A percentile compares a stretch with the other conserved stretches of the same genome.
phyloP scores from a whole-genome alignment of 495 filamentous ascomycete species.

The Cercophora samala region DNA sequence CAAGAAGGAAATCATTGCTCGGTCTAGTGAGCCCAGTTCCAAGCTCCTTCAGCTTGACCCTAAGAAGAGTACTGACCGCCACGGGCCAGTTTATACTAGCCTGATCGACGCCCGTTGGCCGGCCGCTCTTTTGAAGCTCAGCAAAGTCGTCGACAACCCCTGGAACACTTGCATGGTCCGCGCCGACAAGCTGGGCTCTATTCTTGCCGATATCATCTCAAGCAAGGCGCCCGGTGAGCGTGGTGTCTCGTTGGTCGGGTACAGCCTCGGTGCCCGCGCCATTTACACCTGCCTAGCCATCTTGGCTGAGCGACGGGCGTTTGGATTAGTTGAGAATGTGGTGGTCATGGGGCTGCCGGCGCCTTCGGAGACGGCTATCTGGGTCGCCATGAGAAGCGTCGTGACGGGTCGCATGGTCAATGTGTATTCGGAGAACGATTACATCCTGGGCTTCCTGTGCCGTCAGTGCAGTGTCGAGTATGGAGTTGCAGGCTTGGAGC shows the following conservation, averaged over 20 bases:
- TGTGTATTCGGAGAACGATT: slow-evolving; percentile 58
- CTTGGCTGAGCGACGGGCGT: slow-evolving; percentile 72
- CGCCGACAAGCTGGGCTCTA: slow-evolving; percentile 80
- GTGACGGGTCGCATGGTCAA: slow-evolving; percentile 57
- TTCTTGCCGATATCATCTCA: slow-evolving; percentile 83
- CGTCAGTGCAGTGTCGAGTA: slow-evolving; percentile 52
- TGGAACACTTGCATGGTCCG: slow-evolving; percentile 79
- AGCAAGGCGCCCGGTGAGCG: slow-evolving; percentile 86
- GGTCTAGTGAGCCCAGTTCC: slow-evolving; percentile 38
- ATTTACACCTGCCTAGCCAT: slow-evolving; percentile 78
- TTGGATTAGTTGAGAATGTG: slow-evolving; percentile 82
- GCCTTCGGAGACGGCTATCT: slow-evolving; percentile 54
- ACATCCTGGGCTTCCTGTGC: slow-evolving; percentile 58
- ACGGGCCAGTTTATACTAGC: slow-evolving; percentile 61
- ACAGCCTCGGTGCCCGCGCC: slow-evolving; percentile 83
- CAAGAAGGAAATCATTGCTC: slow-evolving; percentile 65
- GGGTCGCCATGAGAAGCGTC: slow-evolving; percentile 55
- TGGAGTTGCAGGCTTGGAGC: slow-evolving; percentile 57
- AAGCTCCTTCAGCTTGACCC: slow-evolving; percentile 5
- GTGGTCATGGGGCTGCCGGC: slow-evolving; percentile 80
- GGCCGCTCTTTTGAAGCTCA: slow-evolving; percentile 69
- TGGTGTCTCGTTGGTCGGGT: slow-evolving; percentile 83
- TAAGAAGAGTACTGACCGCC: slow-evolving; percentile 38
- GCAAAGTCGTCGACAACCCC: slow-evolving; percentile 81
- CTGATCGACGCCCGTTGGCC: slow-evolving; percentile 74